phyloP scores from a whole-genome alignment of 257 asterid species.

The Eustoma russellianum region DNA sequence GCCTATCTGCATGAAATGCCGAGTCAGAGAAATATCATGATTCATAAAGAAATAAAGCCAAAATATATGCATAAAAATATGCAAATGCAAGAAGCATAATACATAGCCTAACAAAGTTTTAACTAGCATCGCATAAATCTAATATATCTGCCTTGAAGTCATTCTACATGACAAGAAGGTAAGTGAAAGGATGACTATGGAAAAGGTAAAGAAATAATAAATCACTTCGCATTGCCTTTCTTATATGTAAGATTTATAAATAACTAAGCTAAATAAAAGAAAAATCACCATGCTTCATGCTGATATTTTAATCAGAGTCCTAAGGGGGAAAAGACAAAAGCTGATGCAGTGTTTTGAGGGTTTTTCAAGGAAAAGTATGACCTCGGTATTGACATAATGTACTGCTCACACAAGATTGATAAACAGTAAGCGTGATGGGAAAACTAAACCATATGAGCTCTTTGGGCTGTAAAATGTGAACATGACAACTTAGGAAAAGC shows the following conservation, averaged over 20 bases:
- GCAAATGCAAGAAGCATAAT: not conserved
- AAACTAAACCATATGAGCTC: constrained; percentile 67
- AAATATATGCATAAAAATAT: not conserved
- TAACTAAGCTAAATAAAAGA: too few relatives aligned
- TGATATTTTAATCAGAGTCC: too few relatives aligned
- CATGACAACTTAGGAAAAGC: constrained; percentile 44
- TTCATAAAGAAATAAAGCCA: not conserved
- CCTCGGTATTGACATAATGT: not conserved
- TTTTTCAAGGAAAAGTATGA: too few relatives aligned
- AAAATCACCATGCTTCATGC: too few relatives aligned
- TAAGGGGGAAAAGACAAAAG: too few relatives aligned
- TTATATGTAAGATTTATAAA: too few relatives aligned
- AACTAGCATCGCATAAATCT: not conserved
- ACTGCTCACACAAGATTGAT: constrained; percentile 4
- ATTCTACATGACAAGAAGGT: not conserved
- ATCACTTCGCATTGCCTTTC: too few relatives aligned
- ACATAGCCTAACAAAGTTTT: not conserved
- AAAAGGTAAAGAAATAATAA: too few relatives aligned
- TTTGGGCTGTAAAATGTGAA: constrained; percentile 51
- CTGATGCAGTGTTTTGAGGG: too few relatives aligned
- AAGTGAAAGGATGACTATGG: not conserved
- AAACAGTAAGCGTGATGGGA: constrained; percentile 12
- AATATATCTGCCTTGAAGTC: not conserved
- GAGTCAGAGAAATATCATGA: constrained; percentile 1
- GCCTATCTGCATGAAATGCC: constrained; percentile 53